phyloP scores from a whole-genome alignment of 2,329 filamentous ascomycete genomes.

The Microthyrium microscopicum region DNA sequence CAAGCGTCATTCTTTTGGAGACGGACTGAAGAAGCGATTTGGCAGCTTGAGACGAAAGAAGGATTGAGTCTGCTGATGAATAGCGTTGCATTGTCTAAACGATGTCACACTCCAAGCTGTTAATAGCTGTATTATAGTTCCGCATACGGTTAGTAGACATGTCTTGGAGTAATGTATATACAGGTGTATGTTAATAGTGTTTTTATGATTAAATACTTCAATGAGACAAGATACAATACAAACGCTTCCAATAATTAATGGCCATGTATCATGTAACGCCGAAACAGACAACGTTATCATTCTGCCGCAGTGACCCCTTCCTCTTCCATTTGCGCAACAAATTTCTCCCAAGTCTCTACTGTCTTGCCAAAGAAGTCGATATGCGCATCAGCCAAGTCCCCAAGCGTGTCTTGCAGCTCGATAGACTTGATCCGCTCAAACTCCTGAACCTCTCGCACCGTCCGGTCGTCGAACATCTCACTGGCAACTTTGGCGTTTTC shows the following conservation, averaged over 20 bases:
- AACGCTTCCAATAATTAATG: no score
- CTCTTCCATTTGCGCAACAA: slow-evolving; percentile 69
- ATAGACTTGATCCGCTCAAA: slow-evolving; percentile 94
- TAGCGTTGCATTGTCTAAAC: no score
- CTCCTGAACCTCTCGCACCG: slow-evolving; percentile 78
- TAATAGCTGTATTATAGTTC: no score
- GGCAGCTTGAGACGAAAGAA: slow-evolving; percentile 26
- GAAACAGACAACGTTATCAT: no score
- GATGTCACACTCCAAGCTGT: no score
- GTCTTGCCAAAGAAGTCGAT: slow-evolving; percentile 72
- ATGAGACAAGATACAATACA: no score
- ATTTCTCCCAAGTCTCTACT: slow-evolving; percentile 72
- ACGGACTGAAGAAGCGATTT: slow-evolving; percentile 29
- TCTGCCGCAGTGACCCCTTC: background rate
- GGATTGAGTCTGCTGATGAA: no score
- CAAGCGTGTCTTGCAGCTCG: slow-evolving; percentile 80
- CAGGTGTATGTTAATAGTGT: no score
- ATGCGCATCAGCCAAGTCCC: slow-evolving; percentile 68
- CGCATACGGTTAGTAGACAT: no score
- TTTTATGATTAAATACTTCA: no score
- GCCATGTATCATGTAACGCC: no score
- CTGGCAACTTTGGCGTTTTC: slow-evolving; percentile 73
- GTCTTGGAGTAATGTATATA: no score
- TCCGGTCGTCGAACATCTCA: slow-evolving; percentile 91
- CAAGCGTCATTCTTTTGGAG: slow-evolving; percentile 19